Evolutionary conservation across 2,329 filamentous ascomycete species (phyloP), one percentile per base, ranked within the genome.

Genomic region (Exophiala lecanii-corni): DNA sequence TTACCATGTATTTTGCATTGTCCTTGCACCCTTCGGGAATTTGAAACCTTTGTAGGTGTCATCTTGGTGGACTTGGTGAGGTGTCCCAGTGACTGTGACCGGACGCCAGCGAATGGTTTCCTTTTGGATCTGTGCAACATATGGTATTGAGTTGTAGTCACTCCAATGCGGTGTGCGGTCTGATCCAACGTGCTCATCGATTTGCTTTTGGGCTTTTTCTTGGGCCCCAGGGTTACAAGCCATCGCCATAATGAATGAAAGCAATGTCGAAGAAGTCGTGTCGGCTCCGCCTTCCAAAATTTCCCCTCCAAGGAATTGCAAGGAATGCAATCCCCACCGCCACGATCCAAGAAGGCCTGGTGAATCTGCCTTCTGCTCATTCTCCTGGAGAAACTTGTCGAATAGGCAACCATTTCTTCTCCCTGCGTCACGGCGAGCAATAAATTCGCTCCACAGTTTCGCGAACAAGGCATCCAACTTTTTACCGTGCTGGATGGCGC

Each of bases 31-130:
- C 3, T 67, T 63, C 2, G 73, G 72, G 16, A 76, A 71, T 10
- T 65, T 58, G 50, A 69, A 74, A n/a, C 70, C 71, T 30, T 67
- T 63, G 51, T 73, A 76, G 9, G 58, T 54, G 43, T 76, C 72
- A 32, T 76, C 71, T 20, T 45, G 16, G 21, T 20, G 26, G 10
- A 36, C 3, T 12, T 15, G 10, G 43, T 76, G 73, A 1, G 73
- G 72, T 1, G 68, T 65, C 0, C 67, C 70, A 1, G 69, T 58
- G 0, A 60, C 57, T 1, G 51, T 59, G 5, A 64, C 55, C 4
- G 62, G 60, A 31, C 58, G 54, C 64, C 62, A 65, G 5, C 64
- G 20, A 5, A 54, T 30, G 10, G 43, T 49, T 49, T 54, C 67
- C 58, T 71, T 67, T 28, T 18, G 12, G 12, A 31, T 17, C 9